These are phyloP conservation scores for Boletus rex-veris DNA, from an alignment of 768 basidiomycete genomes.

Conservation along the genomic window DNA sequence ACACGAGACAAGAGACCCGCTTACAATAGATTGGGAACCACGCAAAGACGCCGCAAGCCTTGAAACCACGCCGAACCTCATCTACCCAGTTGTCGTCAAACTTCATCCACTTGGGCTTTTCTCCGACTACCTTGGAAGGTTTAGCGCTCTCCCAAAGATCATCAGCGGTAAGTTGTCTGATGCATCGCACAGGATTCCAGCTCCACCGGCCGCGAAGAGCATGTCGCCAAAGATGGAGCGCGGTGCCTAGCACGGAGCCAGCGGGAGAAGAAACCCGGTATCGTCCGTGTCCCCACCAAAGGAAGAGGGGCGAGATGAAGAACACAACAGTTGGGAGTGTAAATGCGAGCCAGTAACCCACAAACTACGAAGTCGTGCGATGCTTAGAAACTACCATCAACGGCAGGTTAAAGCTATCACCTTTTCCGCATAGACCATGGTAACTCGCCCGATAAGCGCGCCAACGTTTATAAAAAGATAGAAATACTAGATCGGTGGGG, in stretches of 20 bases:
- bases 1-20: conserved; percentile 4
- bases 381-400: background rate
- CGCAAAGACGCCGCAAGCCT: conserved; percentile 60
- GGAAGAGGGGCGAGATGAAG: conserved; percentile 57
- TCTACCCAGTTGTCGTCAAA: conserved; percentile 80
- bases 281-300: conserved; percentile 51
- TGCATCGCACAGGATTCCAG: conserved; percentile 47
- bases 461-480: conserved; percentile 76
- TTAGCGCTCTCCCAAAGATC: conserved; percentile 76
- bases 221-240: conserved; percentile 44
- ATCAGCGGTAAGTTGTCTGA: conserved; percentile 47
- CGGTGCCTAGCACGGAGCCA: conserved; percentile 56
- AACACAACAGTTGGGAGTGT: conserved; percentile 63
- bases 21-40: conserved; percentile 70
- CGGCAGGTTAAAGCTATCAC: conserved; percentile 22
- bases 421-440: conserved; percentile 67
- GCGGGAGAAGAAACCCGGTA: conserved; percentile 57
- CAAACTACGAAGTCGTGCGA: conserved; percentile 36
- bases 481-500: conserved; percentile 43
- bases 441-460: conserved; percentile 62
- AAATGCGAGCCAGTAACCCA: conserved; percentile 66
- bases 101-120: conserved; percentile 62
- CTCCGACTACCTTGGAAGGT: conserved; percentile 49
- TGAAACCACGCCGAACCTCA: conserved; percentile 67
- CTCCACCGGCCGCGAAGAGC: conserved; percentile 53